Conservation (phyloP, 2,329 filamentous ascomycete species). For the Nemania abortiva region DNA sequence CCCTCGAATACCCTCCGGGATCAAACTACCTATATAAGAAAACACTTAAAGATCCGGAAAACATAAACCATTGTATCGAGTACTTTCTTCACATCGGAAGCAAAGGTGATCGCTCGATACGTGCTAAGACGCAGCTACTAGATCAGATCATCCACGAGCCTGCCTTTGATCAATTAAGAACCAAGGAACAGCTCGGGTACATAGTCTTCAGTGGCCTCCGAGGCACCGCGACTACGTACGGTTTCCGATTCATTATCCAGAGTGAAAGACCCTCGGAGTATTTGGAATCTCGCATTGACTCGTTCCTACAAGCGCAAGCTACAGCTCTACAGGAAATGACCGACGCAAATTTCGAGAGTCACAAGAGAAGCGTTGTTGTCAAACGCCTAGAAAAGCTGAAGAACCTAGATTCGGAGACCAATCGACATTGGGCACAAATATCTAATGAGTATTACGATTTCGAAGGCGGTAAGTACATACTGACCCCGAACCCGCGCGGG, state of each 20-base stretch:
- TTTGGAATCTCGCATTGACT: constrained; percentile 87
- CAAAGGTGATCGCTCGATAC: constrained; percentile 74
- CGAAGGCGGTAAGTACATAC: constrained; percentile 74
- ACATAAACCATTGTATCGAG: constrained; percentile 89
- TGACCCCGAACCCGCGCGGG: neutral
- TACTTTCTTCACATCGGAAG: constrained; percentile 79
- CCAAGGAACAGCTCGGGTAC: constrained; percentile 97
- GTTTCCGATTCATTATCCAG: constrained; percentile 91
- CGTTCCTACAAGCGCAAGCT: constrained; percentile 79
- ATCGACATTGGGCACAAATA: constrained; percentile 87
- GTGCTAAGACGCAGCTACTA: constrained; percentile 83
- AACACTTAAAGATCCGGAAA: constrained; percentile 84
- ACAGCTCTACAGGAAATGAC: constrained; percentile 79
- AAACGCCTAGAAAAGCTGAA: constrained; percentile 91
- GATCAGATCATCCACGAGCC: constrained; percentile 94
- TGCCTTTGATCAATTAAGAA: constrained; percentile 92
- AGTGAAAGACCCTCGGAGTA: constrained; percentile 88
- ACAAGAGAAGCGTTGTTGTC: constrained; percentile 90
- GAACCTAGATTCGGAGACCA: constrained; percentile 87
- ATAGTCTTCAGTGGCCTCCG: constrained; percentile 88
- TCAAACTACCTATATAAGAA: constrained; percentile 88
- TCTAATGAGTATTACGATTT: constrained; percentile 91
- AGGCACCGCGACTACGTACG: constrained; percentile 80
- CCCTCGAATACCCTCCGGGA: constrained; percentile 80
- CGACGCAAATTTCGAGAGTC: constrained; percentile 85